Conservation (phyloP, 1,284 basidiomycete species). For the Ganoderma leucocontextum region DNA sequence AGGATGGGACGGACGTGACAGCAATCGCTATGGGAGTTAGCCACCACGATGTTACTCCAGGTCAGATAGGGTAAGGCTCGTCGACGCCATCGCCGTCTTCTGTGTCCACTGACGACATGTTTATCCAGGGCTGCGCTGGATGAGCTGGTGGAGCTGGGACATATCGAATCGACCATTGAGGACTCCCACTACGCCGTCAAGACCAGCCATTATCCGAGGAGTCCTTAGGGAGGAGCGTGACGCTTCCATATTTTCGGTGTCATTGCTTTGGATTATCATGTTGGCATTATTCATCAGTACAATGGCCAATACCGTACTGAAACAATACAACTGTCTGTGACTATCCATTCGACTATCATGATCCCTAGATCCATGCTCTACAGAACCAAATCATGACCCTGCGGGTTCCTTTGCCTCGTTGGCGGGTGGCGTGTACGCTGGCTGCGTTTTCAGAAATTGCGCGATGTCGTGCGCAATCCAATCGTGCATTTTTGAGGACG, state of each 20-base stretch:
- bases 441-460: constrained; percentile 33
- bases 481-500: constrained; percentile 40
- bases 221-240: neutral
- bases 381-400: neutral
- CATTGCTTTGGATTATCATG: neutral
- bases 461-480: constrained; percentile 39
- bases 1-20: constrained; percentile 58
- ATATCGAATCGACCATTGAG: constrained; percentile 74
- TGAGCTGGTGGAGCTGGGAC: constrained; percentile 71
- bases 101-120: neutral
- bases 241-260: neutral
- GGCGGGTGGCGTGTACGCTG: constrained; percentile 13
- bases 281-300: neutral
- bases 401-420: neutral
- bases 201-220: constrained; percentile 23
- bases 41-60: constrained; percentile 44
- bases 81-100: too few relatives aligned
- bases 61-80: constrained; percentile 56
- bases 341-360: neutral
- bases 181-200: constrained; percentile 20
- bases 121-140: constrained; percentile 68
- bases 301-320: neutral
- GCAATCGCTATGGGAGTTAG: constrained; percentile 61
- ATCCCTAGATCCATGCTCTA: too few relatives aligned
- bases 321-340: neutral